Evolutionary conservation across 345 rosid genomes (phyloP).

Genomic region (Arabis alpina): DNA sequence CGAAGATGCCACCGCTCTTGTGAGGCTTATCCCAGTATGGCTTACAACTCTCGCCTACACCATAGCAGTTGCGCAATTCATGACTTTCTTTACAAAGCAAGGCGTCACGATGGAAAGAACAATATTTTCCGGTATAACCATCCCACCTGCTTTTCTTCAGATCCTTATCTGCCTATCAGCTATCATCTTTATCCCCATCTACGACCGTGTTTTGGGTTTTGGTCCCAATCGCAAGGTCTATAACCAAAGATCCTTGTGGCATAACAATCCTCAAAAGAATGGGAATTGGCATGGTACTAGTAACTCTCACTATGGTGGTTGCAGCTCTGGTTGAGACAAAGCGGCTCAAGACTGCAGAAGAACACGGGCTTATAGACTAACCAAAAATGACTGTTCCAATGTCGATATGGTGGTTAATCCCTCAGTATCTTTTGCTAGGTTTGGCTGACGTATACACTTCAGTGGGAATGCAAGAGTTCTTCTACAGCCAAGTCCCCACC

Average conservation of each 20-base stretch:
- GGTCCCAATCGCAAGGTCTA: constrained; percentile 46
- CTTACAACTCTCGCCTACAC: constrained; percentile 53
- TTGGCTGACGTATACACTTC: constrained; percentile 36
- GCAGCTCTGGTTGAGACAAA: constrained; percentile 49
- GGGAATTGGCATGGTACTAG: constrained; percentile 43
- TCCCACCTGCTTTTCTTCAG: constrained; percentile 62
- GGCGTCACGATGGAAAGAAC: constrained; percentile 63
- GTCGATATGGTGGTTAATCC: constrained; percentile 48
- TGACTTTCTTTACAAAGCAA: constrained; percentile 65
- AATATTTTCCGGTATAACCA: constrained; percentile 39
- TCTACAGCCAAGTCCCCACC: constrained; percentile 47
- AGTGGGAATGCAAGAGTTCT: constrained; percentile 53
- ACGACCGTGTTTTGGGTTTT: constrained; percentile 53
- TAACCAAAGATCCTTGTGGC: constrained; percentile 42
- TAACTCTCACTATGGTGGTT: constrained; percentile 36
- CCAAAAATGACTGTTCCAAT: constrained; percentile 39
- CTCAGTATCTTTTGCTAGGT: constrained; percentile 40
- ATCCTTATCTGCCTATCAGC: constrained; percentile 47
- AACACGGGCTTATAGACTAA: constrained; percentile 35
- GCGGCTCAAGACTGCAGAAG: constrained; percentile 40
- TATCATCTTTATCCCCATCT: constrained; percentile 51
- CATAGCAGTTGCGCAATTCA: constrained; percentile 49
- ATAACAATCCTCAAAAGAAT: constrained; percentile 47
- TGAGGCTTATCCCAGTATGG: constrained; percentile 60
- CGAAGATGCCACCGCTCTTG: constrained; percentile 55